Evolutionary conservation across 805 yeast species (phyloP).

Genomic region (Candida oleophila): DNA sequence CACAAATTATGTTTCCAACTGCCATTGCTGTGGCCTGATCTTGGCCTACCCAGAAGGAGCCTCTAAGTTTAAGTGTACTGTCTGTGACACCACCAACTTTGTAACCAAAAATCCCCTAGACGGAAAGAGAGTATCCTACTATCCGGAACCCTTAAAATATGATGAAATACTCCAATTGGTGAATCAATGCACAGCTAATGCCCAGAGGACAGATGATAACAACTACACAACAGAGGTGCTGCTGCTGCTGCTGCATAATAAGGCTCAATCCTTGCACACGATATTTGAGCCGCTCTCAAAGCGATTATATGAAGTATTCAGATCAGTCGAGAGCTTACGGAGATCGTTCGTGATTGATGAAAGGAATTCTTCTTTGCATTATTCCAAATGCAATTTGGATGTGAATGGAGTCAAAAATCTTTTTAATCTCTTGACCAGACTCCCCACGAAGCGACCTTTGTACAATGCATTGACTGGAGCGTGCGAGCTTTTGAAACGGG

Average conservation of each 20-base stretch:
- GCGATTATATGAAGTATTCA: slow-evolving; percentile 47
- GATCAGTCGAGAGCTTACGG: slow-evolving; percentile 48
- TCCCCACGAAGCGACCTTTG: slow-evolving; percentile 65
- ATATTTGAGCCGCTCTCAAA: slow-evolving; percentile 51
- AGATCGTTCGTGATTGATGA: slow-evolving; percentile 48
- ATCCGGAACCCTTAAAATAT: slow-evolving; percentile 23
- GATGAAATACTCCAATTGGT: slow-evolving; percentile 29
- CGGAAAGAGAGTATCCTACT: background rate
- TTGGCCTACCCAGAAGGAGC: slow-evolving; percentile 27
- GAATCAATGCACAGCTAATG: slow-evolving; percentile 28
- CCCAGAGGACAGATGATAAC: slow-evolving; percentile 9
- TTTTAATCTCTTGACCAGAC: slow-evolving; percentile 43
- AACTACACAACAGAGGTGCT: background rate
- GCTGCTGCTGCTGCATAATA: slow-evolving; percentile 11
- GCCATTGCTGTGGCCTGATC: slow-evolving; percentile 39
- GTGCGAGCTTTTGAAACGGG: slow-evolving; percentile 49
- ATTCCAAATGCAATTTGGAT: slow-evolving; percentile 50
- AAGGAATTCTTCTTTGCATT: slow-evolving; percentile 31
- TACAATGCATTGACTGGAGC: slow-evolving; percentile 53
- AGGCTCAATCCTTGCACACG: slow-evolving; percentile 25
- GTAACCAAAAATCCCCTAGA: slow-evolving; percentile 7
- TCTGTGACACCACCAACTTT: slow-evolving; percentile 54
- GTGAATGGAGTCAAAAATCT: slow-evolving; percentile 44
- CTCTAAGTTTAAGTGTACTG: slow-evolving; percentile 54
- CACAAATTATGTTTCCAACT: slow-evolving; percentile 20